Conservation (phyloP, 2,329 filamentous ascomycete genomes). For the Penicillium expansum region DNA sequence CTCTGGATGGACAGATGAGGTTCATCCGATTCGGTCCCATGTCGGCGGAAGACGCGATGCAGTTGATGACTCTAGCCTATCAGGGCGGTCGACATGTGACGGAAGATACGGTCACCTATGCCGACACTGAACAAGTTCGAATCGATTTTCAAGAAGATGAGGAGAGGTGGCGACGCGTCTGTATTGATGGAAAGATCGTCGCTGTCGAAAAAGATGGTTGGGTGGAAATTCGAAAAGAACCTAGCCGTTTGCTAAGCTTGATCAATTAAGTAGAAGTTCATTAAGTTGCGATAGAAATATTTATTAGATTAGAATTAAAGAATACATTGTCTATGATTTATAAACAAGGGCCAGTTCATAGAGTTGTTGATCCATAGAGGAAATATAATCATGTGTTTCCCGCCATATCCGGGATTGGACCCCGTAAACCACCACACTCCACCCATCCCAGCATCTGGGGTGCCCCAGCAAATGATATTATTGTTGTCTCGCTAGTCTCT, state of each 20-base stretch:
- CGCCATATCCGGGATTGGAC: background rate
- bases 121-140: constrained; percentile 63
- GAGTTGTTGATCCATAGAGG: background rate
- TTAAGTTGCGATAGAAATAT: background rate
- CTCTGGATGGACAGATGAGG: constrained; percentile 67
- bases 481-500: background rate
- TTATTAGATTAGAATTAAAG: background rate
- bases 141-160: constrained; percentile 64
- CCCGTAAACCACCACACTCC: background rate
- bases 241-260: constrained; percentile 21
- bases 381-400: constrained; percentile 6
- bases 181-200: constrained; percentile 88
- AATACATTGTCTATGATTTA: background rate
- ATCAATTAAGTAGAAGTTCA: constrained; percentile 5
- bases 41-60: constrained; percentile 65
- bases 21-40: constrained; percentile 73
- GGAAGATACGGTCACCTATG: constrained; percentile 64
- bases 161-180: constrained; percentile 74
- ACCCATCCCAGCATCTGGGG: background rate
- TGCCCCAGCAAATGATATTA: background rate
- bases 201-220: constrained; percentile 67
- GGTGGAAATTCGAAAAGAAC: constrained; percentile 57
- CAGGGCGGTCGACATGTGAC: constrained; percentile 55
- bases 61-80: constrained; percentile 67
- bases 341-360: background rate